Evolutionary conservation across 345 rosid genomes (phyloP), one percentile per base, ranked within the genome.

Genomic region (Erysimum cheiranthoides): DNA sequence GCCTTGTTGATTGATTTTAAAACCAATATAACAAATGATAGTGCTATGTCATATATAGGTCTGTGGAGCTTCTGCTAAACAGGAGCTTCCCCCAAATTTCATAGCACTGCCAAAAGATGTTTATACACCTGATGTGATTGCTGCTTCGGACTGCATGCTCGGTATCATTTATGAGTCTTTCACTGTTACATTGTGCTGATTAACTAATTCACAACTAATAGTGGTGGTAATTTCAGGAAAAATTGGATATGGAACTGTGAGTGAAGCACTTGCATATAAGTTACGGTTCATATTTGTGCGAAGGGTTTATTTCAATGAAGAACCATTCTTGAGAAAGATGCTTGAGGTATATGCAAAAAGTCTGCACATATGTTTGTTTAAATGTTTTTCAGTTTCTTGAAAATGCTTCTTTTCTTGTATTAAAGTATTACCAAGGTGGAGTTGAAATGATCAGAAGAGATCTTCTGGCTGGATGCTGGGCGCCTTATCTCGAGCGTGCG

Each of bases 401-500:
- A 12, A 17, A 62, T 40, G 45, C 3, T 13, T 34, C 35, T 61
- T 46, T 16, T 54, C 14, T 51, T 54, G 36, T 7, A 25, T 73
- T 8, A 35, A 86, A 93, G 97, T 82, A 79, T 81, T 86, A 88
- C 79, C 89, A 93, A 78, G 80, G 89, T 68, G 98, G 98, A 53
- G 98, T 93, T 75, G 98, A 93, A 90, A 93, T 93, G 97, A 93
- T 91, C 66, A 87, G 96, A 79, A 88, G 97, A 73, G 98, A 93
- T 82, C 83, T 93, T 68, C 92, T 91, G 42, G 82, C 83, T 54
- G 97, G 98, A 66, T 92, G 89, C 40, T 93, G 97, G 98, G 81
- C 83, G 42, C 97, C 98, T 57, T 91, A 93, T 79, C 93, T 93
- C 58, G 98, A 93, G 81, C 93, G 87, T 62, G 98, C 98, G 6